Percentiles rank a stretch among this genome's conserved stretches.
Evolutionary conservation across 2,329 filamentous ascomycete genomes (phyloP).

Genomic region (Colletotrichum viniferum): DNA sequence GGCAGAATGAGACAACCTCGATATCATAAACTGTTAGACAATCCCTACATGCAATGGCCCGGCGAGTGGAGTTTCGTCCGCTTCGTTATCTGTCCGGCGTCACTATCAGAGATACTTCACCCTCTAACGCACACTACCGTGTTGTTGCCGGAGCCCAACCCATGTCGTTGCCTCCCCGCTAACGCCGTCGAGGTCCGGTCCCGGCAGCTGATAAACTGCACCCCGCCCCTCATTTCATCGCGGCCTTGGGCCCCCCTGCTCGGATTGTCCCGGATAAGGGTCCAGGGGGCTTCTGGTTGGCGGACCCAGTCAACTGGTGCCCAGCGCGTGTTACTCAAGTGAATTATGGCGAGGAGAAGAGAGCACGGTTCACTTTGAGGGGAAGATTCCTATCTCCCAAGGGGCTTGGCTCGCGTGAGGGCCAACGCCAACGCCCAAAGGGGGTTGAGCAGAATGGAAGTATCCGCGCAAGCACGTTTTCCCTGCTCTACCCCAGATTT

Average conservation of each 20-base stretch:
- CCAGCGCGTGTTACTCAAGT: neutral
- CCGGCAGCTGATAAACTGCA: conserved; percentile 1
- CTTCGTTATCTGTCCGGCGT: neutral
- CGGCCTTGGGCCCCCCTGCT: neutral
- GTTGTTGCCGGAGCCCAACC: neutral
- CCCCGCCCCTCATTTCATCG: neutral
- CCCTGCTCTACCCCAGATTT: neutral
- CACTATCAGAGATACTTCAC: neutral
- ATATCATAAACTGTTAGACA: neutral
- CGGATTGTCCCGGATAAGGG: conserved; percentile 6
- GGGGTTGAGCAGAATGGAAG: neutral
- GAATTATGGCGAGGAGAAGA: neutral
- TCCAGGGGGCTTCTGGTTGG: neutral
- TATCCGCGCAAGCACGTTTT: neutral
- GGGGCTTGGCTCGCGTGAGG: neutral
- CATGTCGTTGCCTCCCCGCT: neutral
- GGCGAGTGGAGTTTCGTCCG: neutral
- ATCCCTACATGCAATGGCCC: neutral
- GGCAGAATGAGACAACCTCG: neutral
- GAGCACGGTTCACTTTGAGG: neutral
- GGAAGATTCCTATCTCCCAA: neutral
- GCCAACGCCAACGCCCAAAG: neutral
- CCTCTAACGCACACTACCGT: neutral
- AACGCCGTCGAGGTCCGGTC: conserved; percentile 1
- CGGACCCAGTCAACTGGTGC: neutral